Conservation (phyloP, 345 rosid genomes). For the Pistacia vera region DNA sequence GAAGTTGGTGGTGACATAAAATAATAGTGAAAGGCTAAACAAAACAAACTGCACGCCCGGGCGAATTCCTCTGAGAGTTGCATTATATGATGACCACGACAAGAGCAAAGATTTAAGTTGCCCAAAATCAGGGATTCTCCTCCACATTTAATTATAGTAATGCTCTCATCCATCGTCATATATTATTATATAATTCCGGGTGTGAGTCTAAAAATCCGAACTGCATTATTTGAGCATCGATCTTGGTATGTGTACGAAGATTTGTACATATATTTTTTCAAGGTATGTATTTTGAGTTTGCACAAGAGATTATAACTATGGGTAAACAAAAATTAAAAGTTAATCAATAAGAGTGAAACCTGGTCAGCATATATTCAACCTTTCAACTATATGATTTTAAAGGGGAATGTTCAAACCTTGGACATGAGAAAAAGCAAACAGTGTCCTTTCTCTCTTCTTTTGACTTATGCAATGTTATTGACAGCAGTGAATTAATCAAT, state of each 20-base stretch:
- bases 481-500: neutral
- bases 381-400: too few species aligned
- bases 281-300: neutral
- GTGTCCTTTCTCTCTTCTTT: neutral
- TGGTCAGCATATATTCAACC: neutral
- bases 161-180: neutral
- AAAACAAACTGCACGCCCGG: constrained; percentile 8
- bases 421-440: neutral
- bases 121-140: neutral
- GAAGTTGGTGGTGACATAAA: neutral
- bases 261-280: neutral
- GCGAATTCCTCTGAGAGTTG: constrained; percentile 11
- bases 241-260: neutral
- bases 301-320: too few species aligned
- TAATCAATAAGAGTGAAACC: neutral
- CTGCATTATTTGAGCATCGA: too few species aligned
- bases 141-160: neutral
- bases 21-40: constrained; percentile 16
- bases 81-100: constrained; percentile 28
- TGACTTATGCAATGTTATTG: neutral
- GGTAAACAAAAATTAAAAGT: too few species aligned
- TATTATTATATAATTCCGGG: neutral
- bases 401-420: neutral
- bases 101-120: constrained; percentile 18
- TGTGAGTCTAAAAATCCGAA: too few species aligned